Base-by-base conservation (phyloP, 169 alveolate species). In the Cryptosporidium bovis region DNA sequence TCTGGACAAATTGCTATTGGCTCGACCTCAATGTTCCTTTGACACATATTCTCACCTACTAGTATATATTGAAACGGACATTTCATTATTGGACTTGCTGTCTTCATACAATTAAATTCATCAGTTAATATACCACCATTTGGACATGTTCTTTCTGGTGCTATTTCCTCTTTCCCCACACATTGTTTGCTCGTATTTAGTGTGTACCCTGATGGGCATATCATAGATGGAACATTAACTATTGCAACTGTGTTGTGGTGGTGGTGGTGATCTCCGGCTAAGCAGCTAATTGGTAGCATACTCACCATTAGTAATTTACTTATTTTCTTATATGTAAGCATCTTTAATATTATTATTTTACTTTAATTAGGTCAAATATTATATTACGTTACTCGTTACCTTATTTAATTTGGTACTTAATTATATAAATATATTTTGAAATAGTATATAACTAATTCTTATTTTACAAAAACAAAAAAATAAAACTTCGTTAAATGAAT, bases 41-140 rank as follows among this genome's bases (percentile, higher is more conserved):
- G 84, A 56, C 84, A 71, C 84, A 71, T 71, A 34, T 71, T 71
- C 33, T 71, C 84, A 31, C 84, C 84, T n/a, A 71, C 67, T 33
- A 71, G 33, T 51, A 66, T 53, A 71, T 71, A 71, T 13, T 71
- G 46, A 5, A 71, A 24, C 44, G 84, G 84, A 33, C 84, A 71
- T 16, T 71, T 51, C 68, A 71, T 71, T 8, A 71, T 56, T 71
- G 84, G 84, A 56, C 34, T 53, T 56, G 67, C 29, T 71, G 84
- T 71, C 18, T 71, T 71, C 33, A 71, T 2, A 71, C 84, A 71
- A 31, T 53, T 71, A 8, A 55, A 36, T n/a, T 71, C 84, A 55
- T 13, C 44, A 36, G 40, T 55, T 56, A 71, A 55, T 33, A 34
- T 64, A 4, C 69, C 84, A 13, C 84, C 84, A 71, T 71, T 71